Conservation (phyloP, 2,329 filamentous ascomycete species). For the Fusarium transvaalense region DNA sequence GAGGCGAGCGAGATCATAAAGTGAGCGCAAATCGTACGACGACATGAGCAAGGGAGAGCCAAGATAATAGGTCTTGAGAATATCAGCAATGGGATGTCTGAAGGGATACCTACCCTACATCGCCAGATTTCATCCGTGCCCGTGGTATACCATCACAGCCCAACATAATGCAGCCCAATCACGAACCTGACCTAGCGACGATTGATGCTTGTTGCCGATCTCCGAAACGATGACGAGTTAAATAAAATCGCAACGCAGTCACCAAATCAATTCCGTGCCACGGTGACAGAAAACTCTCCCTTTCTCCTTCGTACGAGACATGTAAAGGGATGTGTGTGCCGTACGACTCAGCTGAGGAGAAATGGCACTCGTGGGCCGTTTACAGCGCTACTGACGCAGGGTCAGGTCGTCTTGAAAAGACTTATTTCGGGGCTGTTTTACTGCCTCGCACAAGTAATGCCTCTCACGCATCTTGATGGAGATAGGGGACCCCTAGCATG, state of each 20-base stretch:
- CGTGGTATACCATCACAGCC: background rate
- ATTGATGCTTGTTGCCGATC: conserved; percentile 35
- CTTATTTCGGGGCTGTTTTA: conserved; percentile 21
- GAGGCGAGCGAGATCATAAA: background rate
- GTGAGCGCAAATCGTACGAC: background rate
- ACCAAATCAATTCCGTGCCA: background rate
- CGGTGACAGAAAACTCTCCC: background rate
- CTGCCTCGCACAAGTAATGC: conserved; percentile 20
- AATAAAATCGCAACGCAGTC: conserved; percentile 4
- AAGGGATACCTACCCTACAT: conserved; percentile 17
- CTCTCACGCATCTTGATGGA: conserved; percentile 5
- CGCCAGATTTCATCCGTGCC: background rate
- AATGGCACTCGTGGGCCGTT: conserved; percentile 6
- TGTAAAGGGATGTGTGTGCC: background rate
- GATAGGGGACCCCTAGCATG: conserved; percentile 7
- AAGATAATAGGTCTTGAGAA: background rate
- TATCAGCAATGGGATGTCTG: background rate
- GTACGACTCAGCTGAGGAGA: conserved; percentile 22
- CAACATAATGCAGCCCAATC: conserved; percentile 17
- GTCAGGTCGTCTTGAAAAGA: conserved; percentile 4
- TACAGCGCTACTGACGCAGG: conserved; percentile 1
- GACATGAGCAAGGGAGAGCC: background rate
- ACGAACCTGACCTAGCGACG: conserved; percentile 7
- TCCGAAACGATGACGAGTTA: conserved; percentile 12
- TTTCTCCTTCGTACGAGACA: background rate